Evolutionary conservation across 441 rosid genomes (phyloP), one percentile per base, ranked within the genome.

Genomic region (Manihot esculenta): DNA sequence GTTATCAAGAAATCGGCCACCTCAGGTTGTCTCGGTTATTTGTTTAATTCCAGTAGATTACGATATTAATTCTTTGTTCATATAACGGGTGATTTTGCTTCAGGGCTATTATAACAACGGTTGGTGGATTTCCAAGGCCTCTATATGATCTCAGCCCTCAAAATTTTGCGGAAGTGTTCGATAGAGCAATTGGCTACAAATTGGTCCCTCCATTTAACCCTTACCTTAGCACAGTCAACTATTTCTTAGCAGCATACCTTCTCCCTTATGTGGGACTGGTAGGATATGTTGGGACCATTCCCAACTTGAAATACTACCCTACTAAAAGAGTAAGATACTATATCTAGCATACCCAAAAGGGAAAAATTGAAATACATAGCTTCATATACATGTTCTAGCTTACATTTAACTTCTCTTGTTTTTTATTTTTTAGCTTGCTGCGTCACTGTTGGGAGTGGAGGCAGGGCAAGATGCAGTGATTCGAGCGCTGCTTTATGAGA

Each of bases 401-500:
- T 35, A 60, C 7, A 24, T 1, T 9, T 14, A 10, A 3, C 24
- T 2, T 10, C 6, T 56, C 1, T 23, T 10, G 3, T 23, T 7
- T 56, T 23, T 30, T 5, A 0, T 7, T 15, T 23, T 8, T 48
- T 55, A 90, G 94, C 80, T 92, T 67, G 89, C 84, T 18, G 86
- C 86, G 0, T 71, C 77, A 2, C 79, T 92, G n/a, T 62, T 88
- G 76, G 98, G 94, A 0, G 88, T 87, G 61, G 96, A 92, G 70
- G 66, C 94, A 1, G 94, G 90, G 45, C 96, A 92, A 74, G 98
- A 92, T 72, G 93, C 85, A 13, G 88, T 82, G 0, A 27, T 85
- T 51, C 72, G 96, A 74, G 62, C 88, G 3, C 41, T 84, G 7
- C 74, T 90, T 0, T 85, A 84, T 65, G 77, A 75, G 78, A 88